Conservation (phyloP, 2,329 filamentous ascomycete genomes). For the Apiospora rasikravindrae region DNA sequence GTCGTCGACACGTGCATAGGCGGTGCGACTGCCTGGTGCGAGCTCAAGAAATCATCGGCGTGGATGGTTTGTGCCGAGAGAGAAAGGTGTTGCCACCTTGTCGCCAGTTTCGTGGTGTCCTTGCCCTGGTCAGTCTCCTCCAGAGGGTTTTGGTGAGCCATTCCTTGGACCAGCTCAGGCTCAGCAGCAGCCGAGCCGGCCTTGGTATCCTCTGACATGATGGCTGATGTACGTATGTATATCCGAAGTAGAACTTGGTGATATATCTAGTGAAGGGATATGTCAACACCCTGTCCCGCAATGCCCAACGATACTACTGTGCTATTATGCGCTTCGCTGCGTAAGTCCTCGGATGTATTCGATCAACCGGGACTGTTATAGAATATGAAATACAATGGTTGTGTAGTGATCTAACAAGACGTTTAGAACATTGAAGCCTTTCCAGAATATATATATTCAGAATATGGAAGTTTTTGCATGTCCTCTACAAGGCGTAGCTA, state of each 20-base stretch:
- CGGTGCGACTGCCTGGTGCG: constrained; percentile 80
- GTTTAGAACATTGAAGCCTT: background rate
- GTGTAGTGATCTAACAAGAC: background rate
- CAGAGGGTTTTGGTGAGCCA: constrained; percentile 14
- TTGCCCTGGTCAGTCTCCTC: constrained; percentile 23
- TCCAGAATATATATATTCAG: too few species aligned
- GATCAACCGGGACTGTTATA: background rate
- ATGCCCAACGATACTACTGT: background rate
- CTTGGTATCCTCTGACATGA: background rate
- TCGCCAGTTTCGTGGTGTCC: constrained; percentile 36
- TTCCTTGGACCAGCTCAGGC: constrained; percentile 11
- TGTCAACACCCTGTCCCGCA: background rate
- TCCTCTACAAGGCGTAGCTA: background rate
- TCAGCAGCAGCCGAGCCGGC: background rate
- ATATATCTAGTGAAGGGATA: background rate
- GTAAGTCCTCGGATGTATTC: background rate
- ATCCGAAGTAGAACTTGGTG: background rate
- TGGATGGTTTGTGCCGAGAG: constrained; percentile 79
- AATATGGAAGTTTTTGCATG: background rate
- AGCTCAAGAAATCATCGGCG: constrained; percentile 78
- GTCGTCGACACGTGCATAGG: constrained; percentile 91
- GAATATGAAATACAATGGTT: background rate
- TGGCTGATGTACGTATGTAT: background rate
- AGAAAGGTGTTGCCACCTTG: constrained; percentile 48
- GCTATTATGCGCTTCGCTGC: background rate